These are phyloP conservation scores for Kluyveromyces sp. DNA, from an alignment of 1,139 yeast species.

Conservation along the genomic window DNA sequence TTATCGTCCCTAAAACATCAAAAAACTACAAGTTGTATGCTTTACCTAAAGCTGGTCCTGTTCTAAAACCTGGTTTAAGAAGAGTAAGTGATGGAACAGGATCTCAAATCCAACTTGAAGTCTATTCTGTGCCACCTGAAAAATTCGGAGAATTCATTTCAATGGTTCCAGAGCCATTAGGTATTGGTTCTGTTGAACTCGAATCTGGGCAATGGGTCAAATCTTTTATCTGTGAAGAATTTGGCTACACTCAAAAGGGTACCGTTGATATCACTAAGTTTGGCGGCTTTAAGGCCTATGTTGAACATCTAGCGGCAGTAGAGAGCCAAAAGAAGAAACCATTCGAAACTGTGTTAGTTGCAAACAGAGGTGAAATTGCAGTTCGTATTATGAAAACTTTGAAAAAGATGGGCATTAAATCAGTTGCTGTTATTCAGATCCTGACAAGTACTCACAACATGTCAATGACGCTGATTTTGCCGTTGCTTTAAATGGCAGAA, in stretches of 20 bases:
- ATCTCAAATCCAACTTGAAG: slow-evolving; percentile 59
- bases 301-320: slow-evolving; percentile 31
- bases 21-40: slow-evolving; percentile 73
- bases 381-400: slow-evolving; percentile 86
- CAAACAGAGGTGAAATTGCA: slow-evolving; percentile 97
- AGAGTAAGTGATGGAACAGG: slow-evolving; percentile 51
- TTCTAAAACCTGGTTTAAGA: slow-evolving; percentile 82
- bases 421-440: slow-evolving; percentile 90
- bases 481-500: slow-evolving; percentile 66
- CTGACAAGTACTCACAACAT: slow-evolving; percentile 83
- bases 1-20: slow-evolving; percentile 59
- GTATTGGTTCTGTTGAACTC: slow-evolving; percentile 85
- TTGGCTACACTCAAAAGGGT: slow-evolving; percentile 65
- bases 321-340: slow-evolving; percentile 38
- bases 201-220: slow-evolving; percentile 76
- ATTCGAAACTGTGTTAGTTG: slow-evolving; percentile 78
- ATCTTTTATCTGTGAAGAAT: slow-evolving; percentile 89
- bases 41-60: slow-evolving; percentile 63
- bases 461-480: slow-evolving; percentile 76
- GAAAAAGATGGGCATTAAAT: slow-evolving; percentile 64
- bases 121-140: slow-evolving; percentile 73
- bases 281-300: slow-evolving; percentile 84
- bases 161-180: slow-evolving; percentile 90
- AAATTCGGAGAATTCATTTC: slow-evolving; percentile 73
- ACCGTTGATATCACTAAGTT: slow-evolving; percentile 69